Base-by-base conservation (phyloP, 2,329 filamentous ascomycete species). In the Fusarium sp. region DNA sequence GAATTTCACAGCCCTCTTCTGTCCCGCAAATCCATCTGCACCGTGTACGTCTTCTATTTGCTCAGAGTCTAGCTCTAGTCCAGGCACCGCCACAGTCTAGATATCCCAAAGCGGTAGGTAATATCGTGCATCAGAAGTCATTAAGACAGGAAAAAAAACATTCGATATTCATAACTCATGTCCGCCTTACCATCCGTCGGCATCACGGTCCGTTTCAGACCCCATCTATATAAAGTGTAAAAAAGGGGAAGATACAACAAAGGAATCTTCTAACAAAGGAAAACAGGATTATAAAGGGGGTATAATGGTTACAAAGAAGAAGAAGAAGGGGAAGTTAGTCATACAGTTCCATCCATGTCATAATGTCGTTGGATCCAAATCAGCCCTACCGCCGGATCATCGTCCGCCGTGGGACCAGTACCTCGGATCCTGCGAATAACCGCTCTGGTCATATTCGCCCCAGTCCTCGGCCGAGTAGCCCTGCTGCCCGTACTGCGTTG, bases 381-480 rank as follows among this genome's bases (percentile, higher is more conserved):
- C 40, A 65, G 61, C 52, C 53, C 56, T 65, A 25, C 47, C 48
- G 49, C 25, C 35, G 38, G 42, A 51, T 55, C 45, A 61, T 40
- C 57, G 57, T 34, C 58, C 58, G 10, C 44, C 22, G 32, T 56
- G 44, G 26, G 52, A 51, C 63, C 58, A 64, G 58, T 65, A 67
- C 25, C 62, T 53, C 26, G 64, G 58, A 32, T 70, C 67, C 29
- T 68, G 67, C 10, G 55, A 22, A 53, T 72, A 70, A 25, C 55
- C 59, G 22, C 50, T 35, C 47, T 66, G 63, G 34, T 66, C 70
- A 46, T 73, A 67, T 19, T 56, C 61, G 28, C 45, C 54, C 64
- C 64, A 70, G 40, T 45, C 47, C 25, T 59, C 56, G 7, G 35
- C 34, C 7, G 53, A 46, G 41, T 72, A 65, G 47, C 63, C 63